Evolutionary conservation across 306 rosid species (phyloP).

Genomic region (Dryas alaskensis): DNA sequence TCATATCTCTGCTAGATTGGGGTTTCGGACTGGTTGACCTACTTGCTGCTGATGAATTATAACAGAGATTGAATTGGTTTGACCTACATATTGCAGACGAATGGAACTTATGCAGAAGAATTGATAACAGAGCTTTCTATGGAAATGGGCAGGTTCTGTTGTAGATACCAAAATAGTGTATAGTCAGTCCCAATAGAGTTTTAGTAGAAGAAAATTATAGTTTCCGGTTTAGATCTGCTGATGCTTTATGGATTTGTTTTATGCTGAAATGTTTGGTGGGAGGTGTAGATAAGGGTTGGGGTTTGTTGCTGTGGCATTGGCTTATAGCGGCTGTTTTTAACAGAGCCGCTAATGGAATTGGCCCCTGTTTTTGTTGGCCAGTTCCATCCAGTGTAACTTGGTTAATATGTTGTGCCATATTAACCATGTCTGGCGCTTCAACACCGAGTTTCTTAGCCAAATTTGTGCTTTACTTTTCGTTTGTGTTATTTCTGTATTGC

Average conservation of each 20-base stretch:
- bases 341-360: conserved; percentile 56
- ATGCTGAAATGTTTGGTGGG: conserved; percentile 28
- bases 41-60: conserved; percentile 10
- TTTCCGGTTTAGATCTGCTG: conserved; percentile 20
- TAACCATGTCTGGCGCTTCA: not conserved
- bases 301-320: conserved; percentile 35
- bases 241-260: conserved; percentile 29
- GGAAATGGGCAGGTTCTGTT: conserved; percentile 13
- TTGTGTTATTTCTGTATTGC: conserved; percentile 17
- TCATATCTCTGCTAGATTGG: conserved; percentile 55
- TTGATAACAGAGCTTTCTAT: conserved; percentile 4
- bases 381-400: conserved; percentile 38
- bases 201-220: conserved; percentile 31
- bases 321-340: conserved; percentile 31
- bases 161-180: conserved; percentile 42
- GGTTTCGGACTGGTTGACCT: conserved; percentile 18
- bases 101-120: conserved; percentile 6
- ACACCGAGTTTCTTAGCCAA: conserved; percentile 26
- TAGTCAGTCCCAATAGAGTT: conserved; percentile 33
- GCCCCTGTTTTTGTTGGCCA: conserved; percentile 59
- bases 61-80: conserved; percentile 14
- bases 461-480: conserved; percentile 15
- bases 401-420: conserved; percentile 6
- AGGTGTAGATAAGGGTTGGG: conserved; percentile 34
- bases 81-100: conserved; percentile 6